A percentile compares a stretch with the other conserved stretches of the same genome.
Evolutionary conservation across 345 rosid genomes (phyloP).

Genomic region (Excoecaria cochinchinensis): DNA sequence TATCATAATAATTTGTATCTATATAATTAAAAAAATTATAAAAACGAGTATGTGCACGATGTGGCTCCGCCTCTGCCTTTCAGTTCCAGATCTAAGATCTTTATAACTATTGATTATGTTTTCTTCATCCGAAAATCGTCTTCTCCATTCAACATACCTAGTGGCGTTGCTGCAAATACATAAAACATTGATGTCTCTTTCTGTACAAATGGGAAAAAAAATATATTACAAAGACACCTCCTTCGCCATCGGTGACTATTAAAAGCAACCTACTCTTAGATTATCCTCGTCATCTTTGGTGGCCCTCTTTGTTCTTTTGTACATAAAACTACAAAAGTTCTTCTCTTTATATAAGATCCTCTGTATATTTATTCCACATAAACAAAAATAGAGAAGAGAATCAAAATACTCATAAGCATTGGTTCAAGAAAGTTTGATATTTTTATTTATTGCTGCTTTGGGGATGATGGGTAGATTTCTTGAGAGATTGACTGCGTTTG

Average conservation of each 20-base stretch:
- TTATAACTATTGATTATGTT: background rate
- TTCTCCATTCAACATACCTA: background rate
- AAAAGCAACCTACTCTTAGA: background rate
- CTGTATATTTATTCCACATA: background rate
- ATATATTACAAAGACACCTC: background rate
- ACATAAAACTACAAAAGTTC: constrained; percentile 7
- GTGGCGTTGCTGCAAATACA: constrained; percentile 9
- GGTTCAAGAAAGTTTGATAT: background rate
- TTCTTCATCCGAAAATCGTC: background rate
- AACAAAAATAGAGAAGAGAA: background rate
- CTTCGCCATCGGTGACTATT: background rate
- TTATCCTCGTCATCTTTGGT: background rate
- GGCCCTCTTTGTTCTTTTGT: background rate
- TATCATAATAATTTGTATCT: too few species aligned
- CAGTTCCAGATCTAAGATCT: background rate
- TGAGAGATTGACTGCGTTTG: constrained; percentile 50
- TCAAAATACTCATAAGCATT: background rate
- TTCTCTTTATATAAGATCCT: background rate
- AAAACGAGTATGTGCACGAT: too few species aligned
- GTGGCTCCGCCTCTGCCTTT: too few species aligned
- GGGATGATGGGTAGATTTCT: constrained; percentile 41
- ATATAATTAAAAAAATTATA: too few species aligned
- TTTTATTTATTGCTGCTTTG: background rate
- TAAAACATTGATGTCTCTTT: background rate
- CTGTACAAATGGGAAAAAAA: background rate